Evolutionary conservation across 495 filamentous ascomycete species (phyloP).

Genomic region (Cercophora newfieldiana): DNA sequence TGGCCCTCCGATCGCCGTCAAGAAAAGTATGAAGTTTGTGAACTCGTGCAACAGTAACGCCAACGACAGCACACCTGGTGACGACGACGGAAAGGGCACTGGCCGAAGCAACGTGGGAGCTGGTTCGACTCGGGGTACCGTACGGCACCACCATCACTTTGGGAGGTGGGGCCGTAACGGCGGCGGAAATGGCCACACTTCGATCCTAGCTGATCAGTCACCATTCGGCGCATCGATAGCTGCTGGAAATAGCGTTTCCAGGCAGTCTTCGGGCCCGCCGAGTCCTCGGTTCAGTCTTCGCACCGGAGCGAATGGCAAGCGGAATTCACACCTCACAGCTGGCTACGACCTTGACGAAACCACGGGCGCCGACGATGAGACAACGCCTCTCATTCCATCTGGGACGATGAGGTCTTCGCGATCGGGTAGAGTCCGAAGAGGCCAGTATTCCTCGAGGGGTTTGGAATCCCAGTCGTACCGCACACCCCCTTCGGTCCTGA

Average conservation of each 20-base stretch:
- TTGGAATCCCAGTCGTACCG: constrained; percentile 73
- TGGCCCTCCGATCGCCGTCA: constrained; percentile 68
- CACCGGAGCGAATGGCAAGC: constrained; percentile 28
- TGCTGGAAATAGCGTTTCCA: constrained; percentile 43
- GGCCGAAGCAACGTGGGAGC: constrained; percentile 58
- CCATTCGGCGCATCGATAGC: constrained; percentile 52
- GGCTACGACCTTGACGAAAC: constrained; percentile 58
- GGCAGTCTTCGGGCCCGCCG: constrained; percentile 64
- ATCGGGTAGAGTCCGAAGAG: constrained; percentile 59
- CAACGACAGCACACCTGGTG: constrained; percentile 59
- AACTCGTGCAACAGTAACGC: constrained; percentile 69
- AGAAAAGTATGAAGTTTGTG: constrained; percentile 98
- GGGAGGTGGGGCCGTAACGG: constrained; percentile 65
- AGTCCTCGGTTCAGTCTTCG: constrained; percentile 45
- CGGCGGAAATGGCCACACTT: constrained; percentile 64
- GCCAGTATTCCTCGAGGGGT: constrained; percentile 61
- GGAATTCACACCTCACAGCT: constrained; percentile 33
- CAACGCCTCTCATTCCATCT: constrained; percentile 69
- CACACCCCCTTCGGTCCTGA: constrained; percentile 60
- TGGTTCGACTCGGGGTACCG: constrained; percentile 64
- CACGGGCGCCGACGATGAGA: constrained; percentile 81
- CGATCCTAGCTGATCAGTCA: constrained; percentile 75
- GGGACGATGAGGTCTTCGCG: constrained; percentile 56
- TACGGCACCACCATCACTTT: constrained; percentile 70
- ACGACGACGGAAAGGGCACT: constrained; percentile 63